phyloP scores from a whole-genome alignment of 164 flowering plant species.

The Taxillus chinensis region DNA sequence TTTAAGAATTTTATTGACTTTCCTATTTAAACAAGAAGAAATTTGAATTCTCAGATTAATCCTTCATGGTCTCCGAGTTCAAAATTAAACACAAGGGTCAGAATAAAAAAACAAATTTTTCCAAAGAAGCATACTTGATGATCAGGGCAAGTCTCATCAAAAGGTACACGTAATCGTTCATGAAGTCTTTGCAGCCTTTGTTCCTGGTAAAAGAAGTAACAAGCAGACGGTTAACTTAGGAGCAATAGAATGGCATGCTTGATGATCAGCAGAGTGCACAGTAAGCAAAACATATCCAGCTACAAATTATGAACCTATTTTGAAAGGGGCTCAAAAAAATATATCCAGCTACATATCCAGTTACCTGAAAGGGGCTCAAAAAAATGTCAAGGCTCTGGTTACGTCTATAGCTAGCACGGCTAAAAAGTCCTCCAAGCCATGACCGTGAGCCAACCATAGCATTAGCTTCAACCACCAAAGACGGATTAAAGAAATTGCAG shows the following conservation, averaged over 20 bases:
- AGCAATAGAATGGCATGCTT: too few relatives aligned
- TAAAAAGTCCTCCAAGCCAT: slow-evolving; percentile 75
- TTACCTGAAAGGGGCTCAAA: slow-evolving; percentile 70
- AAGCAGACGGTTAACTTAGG: not conserved
- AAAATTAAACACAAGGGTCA: not conserved
- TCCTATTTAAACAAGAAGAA: too few relatives aligned
- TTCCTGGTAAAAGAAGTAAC: slow-evolving; percentile 36
- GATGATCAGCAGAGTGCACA: too few relatives aligned
- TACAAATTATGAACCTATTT: too few relatives aligned
- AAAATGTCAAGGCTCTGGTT: slow-evolving; percentile 34
- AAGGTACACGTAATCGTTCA: slow-evolving; percentile 66
- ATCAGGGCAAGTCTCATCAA: slow-evolving; percentile 71
- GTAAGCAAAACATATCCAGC: too few relatives aligned
- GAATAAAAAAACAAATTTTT: not conserved
- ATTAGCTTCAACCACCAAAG: slow-evolving; percentile 57
- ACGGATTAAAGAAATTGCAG: slow-evolving; percentile 12
- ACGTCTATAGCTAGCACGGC: slow-evolving; percentile 46
- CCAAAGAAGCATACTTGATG: slow-evolving; percentile 58
- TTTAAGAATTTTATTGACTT: too few relatives aligned
- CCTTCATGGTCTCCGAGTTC: too few relatives aligned
- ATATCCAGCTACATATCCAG: not conserved
- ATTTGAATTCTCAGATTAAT: too few relatives aligned
- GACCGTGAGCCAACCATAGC: slow-evolving; percentile 96
- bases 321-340: slow-evolving; percentile 42
- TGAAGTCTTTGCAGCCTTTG: slow-evolving; percentile 65